These are phyloP conservation scores for Epithemia pelagica DNA, from an alignment of 108 stramenopile genomes.

Conservation along the genomic window DNA sequence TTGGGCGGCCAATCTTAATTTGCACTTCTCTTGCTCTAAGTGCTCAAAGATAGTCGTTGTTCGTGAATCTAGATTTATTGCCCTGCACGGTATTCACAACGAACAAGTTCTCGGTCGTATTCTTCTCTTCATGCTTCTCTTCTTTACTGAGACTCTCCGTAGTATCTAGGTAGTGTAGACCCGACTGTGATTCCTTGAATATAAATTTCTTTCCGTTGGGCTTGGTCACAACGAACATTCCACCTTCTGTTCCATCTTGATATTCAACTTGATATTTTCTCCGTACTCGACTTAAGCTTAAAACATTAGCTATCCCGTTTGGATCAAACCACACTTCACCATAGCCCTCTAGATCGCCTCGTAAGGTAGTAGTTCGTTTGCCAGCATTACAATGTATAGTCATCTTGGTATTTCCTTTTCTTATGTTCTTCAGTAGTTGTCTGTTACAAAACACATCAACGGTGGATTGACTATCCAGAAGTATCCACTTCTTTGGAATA, in stretches of 20 bases:
- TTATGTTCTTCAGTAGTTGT: constrained; percentile 25
- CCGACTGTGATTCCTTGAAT: too few species aligned
- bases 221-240: too few species aligned
- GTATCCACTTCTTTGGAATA: constrained; percentile 11
- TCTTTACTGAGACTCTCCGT: too few species aligned
- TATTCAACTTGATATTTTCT: constrained; percentile 14
- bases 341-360: constrained; percentile 23
- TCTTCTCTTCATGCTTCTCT: too few species aligned
- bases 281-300: constrained; percentile 4
- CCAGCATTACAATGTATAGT: constrained; percentile 26
- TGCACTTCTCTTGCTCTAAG: too few species aligned
- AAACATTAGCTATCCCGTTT: constrained; percentile 29
- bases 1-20: too few species aligned
- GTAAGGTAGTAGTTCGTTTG: constrained; percentile 8
- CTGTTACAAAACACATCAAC: constrained; percentile 21
- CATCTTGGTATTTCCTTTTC: constrained; percentile 4
- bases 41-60: too few species aligned
- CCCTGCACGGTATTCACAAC: too few species aligned
- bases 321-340: constrained; percentile 18
- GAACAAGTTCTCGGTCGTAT: too few species aligned
- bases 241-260: constrained; percentile 11
- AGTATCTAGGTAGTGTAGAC: too few species aligned
- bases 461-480: constrained; percentile 37
- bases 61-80: too few species aligned
- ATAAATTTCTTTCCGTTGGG: too few species aligned